Percentiles rank a stretch among this genome's conserved stretches.
These are phyloP conservation scores for Sporothrix pseudoabietina DNA, from an alignment of 2,329 filamentous ascomycete species.

Conservation along the genomic window DNA sequence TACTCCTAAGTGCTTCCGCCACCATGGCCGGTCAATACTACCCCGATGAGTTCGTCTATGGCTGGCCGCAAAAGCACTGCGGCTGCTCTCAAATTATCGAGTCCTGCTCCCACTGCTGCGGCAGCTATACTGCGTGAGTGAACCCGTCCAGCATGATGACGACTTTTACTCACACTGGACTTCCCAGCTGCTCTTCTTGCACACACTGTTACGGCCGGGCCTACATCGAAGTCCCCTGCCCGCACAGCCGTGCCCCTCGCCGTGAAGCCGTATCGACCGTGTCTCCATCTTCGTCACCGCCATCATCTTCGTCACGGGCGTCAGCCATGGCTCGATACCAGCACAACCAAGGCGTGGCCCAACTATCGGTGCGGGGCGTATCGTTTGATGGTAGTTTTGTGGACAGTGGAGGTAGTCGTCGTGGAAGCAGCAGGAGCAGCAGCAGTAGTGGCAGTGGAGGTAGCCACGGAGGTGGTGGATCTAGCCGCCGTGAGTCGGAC, in stretches of 20 bases:
- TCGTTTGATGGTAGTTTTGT: background rate
- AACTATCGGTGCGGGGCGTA: background rate
- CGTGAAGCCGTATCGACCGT: background rate
- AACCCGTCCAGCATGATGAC: background rate
- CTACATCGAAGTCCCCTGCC: conserved; percentile 30
- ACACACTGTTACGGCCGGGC: conserved; percentile 30
- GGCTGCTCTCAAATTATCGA: conserved; percentile 34
- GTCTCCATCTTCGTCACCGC: background rate
- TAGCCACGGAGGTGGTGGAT: background rate
- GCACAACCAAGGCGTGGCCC: background rate
- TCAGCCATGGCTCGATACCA: background rate
- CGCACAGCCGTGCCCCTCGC: background rate
- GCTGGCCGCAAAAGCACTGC: conserved; percentile 32
- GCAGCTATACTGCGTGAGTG: conserved; percentile 33
- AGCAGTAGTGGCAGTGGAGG: background rate
- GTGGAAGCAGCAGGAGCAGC: background rate
- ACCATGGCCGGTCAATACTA: conserved; percentile 22
- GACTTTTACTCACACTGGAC: background rate
- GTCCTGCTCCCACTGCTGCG: conserved; percentile 32
- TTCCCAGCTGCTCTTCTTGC: conserved; percentile 28
- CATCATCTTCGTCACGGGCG: background rate
- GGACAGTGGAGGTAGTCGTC: too few relatives aligned
- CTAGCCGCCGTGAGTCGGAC: background rate
- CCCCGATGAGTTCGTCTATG: conserved; percentile 33
- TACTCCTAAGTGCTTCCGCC: background rate